phyloP scores from a whole-genome alignment of 2,329 filamentous ascomycete species.

The Zymoseptoria passerinii region DNA sequence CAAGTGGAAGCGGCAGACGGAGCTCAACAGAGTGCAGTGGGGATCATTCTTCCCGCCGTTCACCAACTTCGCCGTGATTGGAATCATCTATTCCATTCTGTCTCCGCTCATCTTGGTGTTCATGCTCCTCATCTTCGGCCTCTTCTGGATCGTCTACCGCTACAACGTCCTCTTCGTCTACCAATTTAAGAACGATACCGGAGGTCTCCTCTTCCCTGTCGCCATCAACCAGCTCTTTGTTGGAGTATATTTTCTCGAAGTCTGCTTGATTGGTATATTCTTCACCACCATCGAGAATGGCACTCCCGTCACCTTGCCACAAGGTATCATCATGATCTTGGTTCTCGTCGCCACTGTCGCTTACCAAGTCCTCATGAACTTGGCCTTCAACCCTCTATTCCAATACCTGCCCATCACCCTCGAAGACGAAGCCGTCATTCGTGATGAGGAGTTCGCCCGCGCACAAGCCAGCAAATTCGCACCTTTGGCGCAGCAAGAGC shows the following conservation, averaged over 20 bases:
- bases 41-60: slow-evolving; percentile 93
- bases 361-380: slow-evolving; percentile 75
- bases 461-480: slow-evolving; percentile 42
- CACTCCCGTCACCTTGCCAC: slow-evolving; percentile 55
- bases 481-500: slow-evolving; percentile 15
- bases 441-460: slow-evolving; percentile 79
- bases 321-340: slow-evolving; percentile 80
- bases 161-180: slow-evolving; percentile 96
- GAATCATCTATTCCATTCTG: slow-evolving; percentile 74
- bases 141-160: slow-evolving; percentile 92
- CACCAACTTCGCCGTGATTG: slow-evolving; percentile 92
- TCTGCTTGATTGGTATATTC: slow-evolving; percentile 83
- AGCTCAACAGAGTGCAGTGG: slow-evolving; percentile 72
- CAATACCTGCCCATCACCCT: slow-evolving; percentile 88
- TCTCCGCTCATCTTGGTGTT: slow-evolving; percentile 87
- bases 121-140: slow-evolving; percentile 80
- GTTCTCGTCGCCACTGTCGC: slow-evolving; percentile 60
- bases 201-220: slow-evolving; percentile 80
- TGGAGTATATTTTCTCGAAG: slow-evolving; percentile 88
- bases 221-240: slow-evolving; percentile 95
- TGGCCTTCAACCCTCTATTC: slow-evolving; percentile 75
- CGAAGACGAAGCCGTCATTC: slow-evolving; percentile 87
- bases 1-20: slow-evolving; percentile 81
- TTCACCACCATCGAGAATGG: slow-evolving; percentile 60
- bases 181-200: slow-evolving; percentile 81